A percentile compares a stretch with the other conserved stretches of the same genome.
Evolutionary conservation across 2,329 filamentous ascomycete genomes (phyloP).

Genomic region (Aspergillus phoenicis): DNA sequence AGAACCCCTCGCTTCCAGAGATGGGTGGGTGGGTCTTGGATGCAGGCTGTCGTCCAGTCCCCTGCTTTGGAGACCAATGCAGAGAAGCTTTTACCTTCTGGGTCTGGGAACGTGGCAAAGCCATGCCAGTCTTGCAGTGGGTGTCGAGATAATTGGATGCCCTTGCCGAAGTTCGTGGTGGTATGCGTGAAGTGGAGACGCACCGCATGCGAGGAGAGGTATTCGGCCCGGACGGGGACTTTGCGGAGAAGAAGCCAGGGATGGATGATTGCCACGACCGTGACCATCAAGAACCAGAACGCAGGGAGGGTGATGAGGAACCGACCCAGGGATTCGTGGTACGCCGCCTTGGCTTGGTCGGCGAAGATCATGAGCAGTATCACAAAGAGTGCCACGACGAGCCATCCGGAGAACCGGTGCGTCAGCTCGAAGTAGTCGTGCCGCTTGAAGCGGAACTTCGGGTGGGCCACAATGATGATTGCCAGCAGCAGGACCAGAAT

Average conservation of each 20-base stretch:
- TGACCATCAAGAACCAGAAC: conserved; percentile 69
- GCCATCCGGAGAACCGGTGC: conserved; percentile 76
- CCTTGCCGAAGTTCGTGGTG: conserved; percentile 59
- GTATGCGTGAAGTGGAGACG: conserved; percentile 70
- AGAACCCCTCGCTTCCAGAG: conserved; percentile 71
- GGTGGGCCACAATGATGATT: conserved; percentile 67
- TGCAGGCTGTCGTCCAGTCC: conserved; percentile 70
- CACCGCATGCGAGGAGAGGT: conserved; percentile 71
- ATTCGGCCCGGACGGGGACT: conserved; percentile 65
- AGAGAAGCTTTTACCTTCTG: conserved; percentile 62
- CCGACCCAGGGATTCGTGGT: conserved; percentile 38
- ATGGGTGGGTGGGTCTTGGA: conserved; percentile 61
- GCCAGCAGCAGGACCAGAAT: conserved; percentile 60
- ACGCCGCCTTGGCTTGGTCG: conserved; percentile 43
- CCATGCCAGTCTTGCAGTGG: conserved; percentile 74
- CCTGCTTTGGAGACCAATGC: conserved; percentile 72
- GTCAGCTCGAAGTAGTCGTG: conserved; percentile 72
- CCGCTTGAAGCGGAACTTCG: conserved; percentile 61
- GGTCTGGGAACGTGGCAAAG: conserved; percentile 72
- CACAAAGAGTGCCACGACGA: conserved; percentile 66
- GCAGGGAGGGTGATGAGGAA: conserved; percentile 52
- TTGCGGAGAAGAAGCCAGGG: conserved; percentile 74
- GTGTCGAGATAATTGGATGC: conserved; percentile 62
- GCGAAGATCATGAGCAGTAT: conserved; percentile 60
- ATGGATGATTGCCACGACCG: conserved; percentile 67